phyloP scores from a whole-genome alignment of 352 stramenopile genomes.

The Globisporangium emineosum region DNA sequence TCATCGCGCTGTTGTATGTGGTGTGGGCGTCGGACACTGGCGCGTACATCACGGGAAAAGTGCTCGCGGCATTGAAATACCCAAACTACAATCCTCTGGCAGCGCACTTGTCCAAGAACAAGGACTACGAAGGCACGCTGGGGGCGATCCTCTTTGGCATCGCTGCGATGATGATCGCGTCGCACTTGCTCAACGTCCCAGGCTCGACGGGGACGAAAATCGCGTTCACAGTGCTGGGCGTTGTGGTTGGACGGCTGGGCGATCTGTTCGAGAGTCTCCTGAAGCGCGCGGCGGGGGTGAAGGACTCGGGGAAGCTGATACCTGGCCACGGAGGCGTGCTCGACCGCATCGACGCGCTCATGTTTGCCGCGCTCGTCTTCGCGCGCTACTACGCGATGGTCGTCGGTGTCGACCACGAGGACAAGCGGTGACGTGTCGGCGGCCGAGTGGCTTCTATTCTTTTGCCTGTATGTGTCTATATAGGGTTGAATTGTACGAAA shows the following conservation, averaged over 20 bases:
- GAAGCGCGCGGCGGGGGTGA: slow-evolving; percentile 93
- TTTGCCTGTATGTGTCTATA: background rate
- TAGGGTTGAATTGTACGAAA: background rate
- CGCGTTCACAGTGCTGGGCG: slow-evolving; percentile 84
- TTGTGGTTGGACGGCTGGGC: slow-evolving; percentile 92
- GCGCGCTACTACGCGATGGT: slow-evolving; percentile 56
- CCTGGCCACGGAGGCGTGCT: slow-evolving; percentile 95
- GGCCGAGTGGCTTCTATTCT: background rate
- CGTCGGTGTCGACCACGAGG: slow-evolving; percentile 21
- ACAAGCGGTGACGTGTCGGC: slow-evolving; percentile 10
- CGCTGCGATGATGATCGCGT: slow-evolving; percentile 83
- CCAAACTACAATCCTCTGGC: slow-evolving; percentile 81
- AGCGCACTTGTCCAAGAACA: slow-evolving; percentile 92
- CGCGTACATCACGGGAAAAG: slow-evolving; percentile 92
- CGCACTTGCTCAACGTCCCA: slow-evolving; percentile 64
- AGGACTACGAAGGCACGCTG: slow-evolving; percentile 94
- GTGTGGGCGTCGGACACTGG: slow-evolving; percentile 89
- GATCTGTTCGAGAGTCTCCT: slow-evolving; percentile 95
- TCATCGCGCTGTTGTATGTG: slow-evolving; percentile 67
- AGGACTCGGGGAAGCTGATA: slow-evolving; percentile 95
- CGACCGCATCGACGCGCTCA: slow-evolving; percentile 94
- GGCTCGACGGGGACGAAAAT: slow-evolving; percentile 78
- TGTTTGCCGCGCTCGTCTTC: slow-evolving; percentile 85
- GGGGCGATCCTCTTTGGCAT: slow-evolving; percentile 82
- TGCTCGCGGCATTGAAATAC: slow-evolving; percentile 85